Base-by-base conservation (phyloP, 257 asterid species). In the Knoxia roxburghii region DNA sequence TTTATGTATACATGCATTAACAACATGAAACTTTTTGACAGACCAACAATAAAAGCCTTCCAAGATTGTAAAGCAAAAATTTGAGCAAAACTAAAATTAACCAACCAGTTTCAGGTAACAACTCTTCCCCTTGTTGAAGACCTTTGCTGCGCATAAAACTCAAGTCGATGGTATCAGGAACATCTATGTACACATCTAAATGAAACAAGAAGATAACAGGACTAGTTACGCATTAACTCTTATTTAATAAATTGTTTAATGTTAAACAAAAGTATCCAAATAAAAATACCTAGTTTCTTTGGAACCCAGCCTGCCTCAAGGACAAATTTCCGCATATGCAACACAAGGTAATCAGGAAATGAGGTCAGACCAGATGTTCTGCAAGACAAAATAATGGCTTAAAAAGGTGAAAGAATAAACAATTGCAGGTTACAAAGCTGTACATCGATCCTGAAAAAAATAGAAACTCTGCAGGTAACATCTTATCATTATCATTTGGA, bases 291-390 rank as follows among this genome's bases (percentile, higher is more conserved):
- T 67, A 94, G 91, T 75, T 94, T 90, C 80, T 90, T 94, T 6
- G 99, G 97, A 62, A 89, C 98, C 97, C 97, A 90, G 67, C 99
- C 99, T 40, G 81, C 96, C 80, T 86, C 97, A 81, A 88, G 77
- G 57, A 93, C 92, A 68, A 93, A 93, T 76, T 93, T 93, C 60
- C 95, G 87, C 96, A 93, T 93, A 72, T 93, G 99, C 83, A 93
- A 80, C 37, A 93, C 96, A 86, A 93, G 79, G 79, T 85, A 91
- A 83, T 87, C 96, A 64, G 98, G 96, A 76, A 91, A 91, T 37
- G 98, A 91, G 71, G 90, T 91, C 85, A 91, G 83, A 49, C 99
- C 95, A 54, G 95, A 86, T 76, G 86, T 88, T 84, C 97, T 93
- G 95, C 61, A 75, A 69, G 65, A 48, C 67, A 65, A 83, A 6